Base-by-base conservation (phyloP, 495 filamentous ascomycete species). In the Entonaema liquescens region DNA sequence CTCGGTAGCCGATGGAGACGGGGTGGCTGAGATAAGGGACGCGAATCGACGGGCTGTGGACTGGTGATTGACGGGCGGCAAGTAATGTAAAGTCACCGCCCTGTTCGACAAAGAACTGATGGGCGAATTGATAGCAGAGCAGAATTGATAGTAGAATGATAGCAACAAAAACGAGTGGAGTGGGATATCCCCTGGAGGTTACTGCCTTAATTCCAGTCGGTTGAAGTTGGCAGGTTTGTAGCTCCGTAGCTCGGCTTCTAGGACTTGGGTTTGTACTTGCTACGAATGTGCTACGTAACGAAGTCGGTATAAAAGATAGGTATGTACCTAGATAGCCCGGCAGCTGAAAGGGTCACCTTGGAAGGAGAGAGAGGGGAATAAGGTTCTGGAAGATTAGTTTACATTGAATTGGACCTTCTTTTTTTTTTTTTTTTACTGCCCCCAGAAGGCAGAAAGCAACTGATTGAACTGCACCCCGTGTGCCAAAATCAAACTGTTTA, bases 11-110 rank as follows among this genome's bases (percentile, higher is more conserved):
- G 56, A 62, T 68, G 61, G 65, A 62, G 65, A 67, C 54, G 6
- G 53, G 56, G 70, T 73, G 70, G 65, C 70, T 73, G 70, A 73
- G 65, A 60, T n/a, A 65, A 53, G 59, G 52, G 65, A 60, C 52
- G 57, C 49, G 65, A 61, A 61, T 65, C 38, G 40, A 50, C 35
- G 42, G 42, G 42, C 29, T 57, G 49, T 26, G 13, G 15, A 47
- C 42, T 47, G 5, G 12, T 53, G 49, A 29, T 53, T 26, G 13
- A 53, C 49, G 52, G 65, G 65, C 47, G 64, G 40, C 55, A 62
- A 47, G 65, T 23, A 19, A 33, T 5, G 42, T 47, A 21, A 47
- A 21, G 54, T 63, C 70, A 67, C 70, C 60, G 65, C 54, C 64
- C 36, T 26, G 58, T 65, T 60, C 9, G 40, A 65, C 40, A 59